Evolutionary conservation across 352 stramenopile species (phyloP), one percentile per base, ranked within the genome.

Genomic region (Globisporangium parvum): DNA sequence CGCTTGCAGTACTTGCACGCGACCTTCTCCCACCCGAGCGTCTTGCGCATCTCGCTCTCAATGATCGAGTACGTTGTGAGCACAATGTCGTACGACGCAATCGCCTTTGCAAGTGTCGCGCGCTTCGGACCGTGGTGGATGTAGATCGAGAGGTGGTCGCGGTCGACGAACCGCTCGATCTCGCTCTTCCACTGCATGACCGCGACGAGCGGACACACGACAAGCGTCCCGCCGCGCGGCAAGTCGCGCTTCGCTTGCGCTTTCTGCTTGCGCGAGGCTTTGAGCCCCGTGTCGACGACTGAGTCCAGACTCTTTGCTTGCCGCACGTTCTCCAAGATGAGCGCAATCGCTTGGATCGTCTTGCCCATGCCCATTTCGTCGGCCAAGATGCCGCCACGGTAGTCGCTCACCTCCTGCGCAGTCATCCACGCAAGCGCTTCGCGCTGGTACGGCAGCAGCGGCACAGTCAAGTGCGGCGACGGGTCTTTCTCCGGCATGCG

Each of bases 361-460:
- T 99, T 99, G 11, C 96, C 90, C 88, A 97, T 96, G 17, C 91
- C 95, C 96, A 99, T 99, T 75, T 99, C 96, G 59, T 99, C 97
- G 0, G 96, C 97, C 6, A 99, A 64, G 47, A 99, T 98, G 2
- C 97, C 97, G 26, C 97, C 97, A 50, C 84, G 76, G 55, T 98
- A 90, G 4, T 70, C 66, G 44, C 81, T 83, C 31, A 87, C 55
- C 68, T 99, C 97, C 75, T 99, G 96, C 2, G 59, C 67, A 20
- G 75, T 82, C 85, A 93, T 93, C 97, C 97, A 99, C 44, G 79
- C 94, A 14, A 98, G 77, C 1, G 96, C 96, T 78, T 99, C 97
- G 35, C 95, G 74, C 71, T 99, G 97, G 70, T 99, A 99, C n/a
- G 97, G 97, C 26, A 99, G 66, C n/a, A 99, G 75, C 0, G 81